Evolutionary conservation across 2,329 filamentous ascomycete genomes (phyloP).

Genomic region (Epichloe uncinata): DNA sequence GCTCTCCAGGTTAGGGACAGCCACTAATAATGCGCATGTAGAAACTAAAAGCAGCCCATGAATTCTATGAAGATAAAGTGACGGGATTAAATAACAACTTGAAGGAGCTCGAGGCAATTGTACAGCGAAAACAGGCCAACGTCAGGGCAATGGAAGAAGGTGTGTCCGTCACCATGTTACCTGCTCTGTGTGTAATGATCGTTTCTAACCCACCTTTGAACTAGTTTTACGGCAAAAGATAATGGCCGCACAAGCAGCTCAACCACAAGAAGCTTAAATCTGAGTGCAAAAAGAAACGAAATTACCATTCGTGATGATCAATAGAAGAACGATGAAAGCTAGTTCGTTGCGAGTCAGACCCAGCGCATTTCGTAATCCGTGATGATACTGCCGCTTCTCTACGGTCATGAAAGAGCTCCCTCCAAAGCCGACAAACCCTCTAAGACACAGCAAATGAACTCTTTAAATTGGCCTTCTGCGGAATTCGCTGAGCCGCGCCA

Average conservation of each 20-base stretch:
- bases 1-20: neutral
- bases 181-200: neutral
- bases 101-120: slow-evolving; percentile 42
- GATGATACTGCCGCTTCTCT: neutral
- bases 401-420: neutral
- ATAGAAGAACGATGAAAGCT: neutral
- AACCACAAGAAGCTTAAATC: neutral
- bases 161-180: slow-evolving; percentile 20
- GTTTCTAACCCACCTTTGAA: neutral
- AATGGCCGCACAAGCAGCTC: neutral
- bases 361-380: neutral
- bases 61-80: slow-evolving; percentile 45
- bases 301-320: neutral
- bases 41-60: slow-evolving; percentile 38
- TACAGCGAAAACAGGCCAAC: slow-evolving; percentile 66
- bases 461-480: slow-evolving; percentile 15
- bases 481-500: slow-evolving; percentile 18
- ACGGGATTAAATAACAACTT: slow-evolving; percentile 39
- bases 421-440: slow-evolving; percentile 16
- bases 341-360: neutral
- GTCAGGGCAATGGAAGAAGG: slow-evolving; percentile 81
- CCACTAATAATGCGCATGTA: slow-evolving; percentile 14
- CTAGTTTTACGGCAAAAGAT: slow-evolving; percentile 24
- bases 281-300: neutral
- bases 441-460: slow-evolving; percentile 19